Conservation (phyloP, 495 filamentous ascomycete species). For the Apodospora peruviana region DNA sequence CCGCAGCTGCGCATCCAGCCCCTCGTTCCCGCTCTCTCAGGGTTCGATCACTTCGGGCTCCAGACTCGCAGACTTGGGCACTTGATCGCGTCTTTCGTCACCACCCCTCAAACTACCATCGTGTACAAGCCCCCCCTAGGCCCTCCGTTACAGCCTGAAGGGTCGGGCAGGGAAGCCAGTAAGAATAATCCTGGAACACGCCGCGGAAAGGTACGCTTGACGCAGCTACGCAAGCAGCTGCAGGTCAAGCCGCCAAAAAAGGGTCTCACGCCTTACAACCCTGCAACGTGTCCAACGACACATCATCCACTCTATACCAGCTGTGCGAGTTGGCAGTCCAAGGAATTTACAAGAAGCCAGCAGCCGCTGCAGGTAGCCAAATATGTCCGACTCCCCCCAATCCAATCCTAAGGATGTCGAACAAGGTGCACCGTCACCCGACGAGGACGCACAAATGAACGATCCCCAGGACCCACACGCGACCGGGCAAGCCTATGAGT, state of each 20-base stretch:
- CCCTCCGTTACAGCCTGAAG: constrained; percentile 44
- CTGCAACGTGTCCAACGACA: constrained; percentile 52
- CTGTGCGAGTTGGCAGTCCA: constrained; percentile 51
- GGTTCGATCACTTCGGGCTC: constrained; percentile 20
- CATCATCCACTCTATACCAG: constrained; percentile 42
- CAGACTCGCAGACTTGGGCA: constrained; percentile 22
- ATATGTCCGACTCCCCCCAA: constrained; percentile 94
- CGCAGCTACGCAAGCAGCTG: constrained; percentile 30
- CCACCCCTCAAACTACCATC: constrained; percentile 9
- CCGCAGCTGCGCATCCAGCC: constrained; percentile 21
- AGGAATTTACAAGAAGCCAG: constrained; percentile 53
- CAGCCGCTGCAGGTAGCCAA: constrained; percentile 62
- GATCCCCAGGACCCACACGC: constrained; percentile 55
- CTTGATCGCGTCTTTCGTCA: constrained; percentile 15
- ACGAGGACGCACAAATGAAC: constrained; percentile 66
- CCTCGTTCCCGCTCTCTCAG: constrained; percentile 16
- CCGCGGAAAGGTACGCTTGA: constrained; percentile 34
- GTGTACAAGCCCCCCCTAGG: constrained; percentile 23
- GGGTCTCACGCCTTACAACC: constrained; percentile 43
- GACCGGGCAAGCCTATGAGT: constrained; percentile 68
- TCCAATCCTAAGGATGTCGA: constrained; percentile 93
- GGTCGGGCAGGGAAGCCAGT: constrained; percentile 38
- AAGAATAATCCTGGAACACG: constrained; percentile 36
- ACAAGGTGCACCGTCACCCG: constrained; percentile 86
- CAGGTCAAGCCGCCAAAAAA: constrained; percentile 40